Percentiles rank a stretch among this genome's conserved stretches.
Evolutionary conservation across 257 asterid genomes (phyloP).

Genomic region (Scutellaria galericulata): DNA sequence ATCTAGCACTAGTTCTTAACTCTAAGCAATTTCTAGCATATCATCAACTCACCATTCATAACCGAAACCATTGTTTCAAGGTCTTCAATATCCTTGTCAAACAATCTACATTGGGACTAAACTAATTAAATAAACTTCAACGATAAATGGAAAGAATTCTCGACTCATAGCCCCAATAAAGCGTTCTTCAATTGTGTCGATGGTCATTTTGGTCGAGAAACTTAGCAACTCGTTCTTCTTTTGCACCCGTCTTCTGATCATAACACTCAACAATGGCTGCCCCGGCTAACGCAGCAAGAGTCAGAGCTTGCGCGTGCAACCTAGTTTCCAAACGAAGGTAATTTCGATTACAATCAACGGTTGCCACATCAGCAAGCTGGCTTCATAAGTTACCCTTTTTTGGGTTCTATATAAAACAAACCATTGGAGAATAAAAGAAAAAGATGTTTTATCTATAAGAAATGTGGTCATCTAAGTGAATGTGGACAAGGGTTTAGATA

Average conservation of each 20-base stretch:
- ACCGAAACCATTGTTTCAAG: not conserved
- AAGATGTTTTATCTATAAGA: not conserved
- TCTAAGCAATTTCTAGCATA: constrained; percentile 9
- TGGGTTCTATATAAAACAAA: not conserved
- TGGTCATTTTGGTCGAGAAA: constrained; percentile 59
- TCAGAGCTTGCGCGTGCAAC: constrained; percentile 95
- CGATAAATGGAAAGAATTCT: not conserved
- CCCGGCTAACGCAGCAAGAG: constrained; percentile 87
- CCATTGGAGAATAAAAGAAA: not conserved
- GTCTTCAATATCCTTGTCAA: not conserved
- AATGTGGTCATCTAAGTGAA: not conserved
- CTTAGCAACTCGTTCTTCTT: constrained; percentile 83
- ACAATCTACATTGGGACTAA: not conserved
- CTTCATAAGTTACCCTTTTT: too few relatives aligned
- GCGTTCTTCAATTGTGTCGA: constrained; percentile 38
- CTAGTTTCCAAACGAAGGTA: constrained; percentile 43
- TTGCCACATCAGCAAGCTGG: too few relatives aligned
- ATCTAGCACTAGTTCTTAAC: not conserved
- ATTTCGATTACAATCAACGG: not conserved
- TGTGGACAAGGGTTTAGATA: not conserved
- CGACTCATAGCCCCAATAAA: not conserved
- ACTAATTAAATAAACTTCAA: not conserved
- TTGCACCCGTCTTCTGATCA: constrained; percentile 81
- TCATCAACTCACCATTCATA: constrained; percentile 4
- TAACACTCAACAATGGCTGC: constrained; percentile 84